Evolutionary conservation across 1,284 basidiomycete genomes (phyloP).

Genomic region (Phellopilus nigrolimitatus): DNA sequence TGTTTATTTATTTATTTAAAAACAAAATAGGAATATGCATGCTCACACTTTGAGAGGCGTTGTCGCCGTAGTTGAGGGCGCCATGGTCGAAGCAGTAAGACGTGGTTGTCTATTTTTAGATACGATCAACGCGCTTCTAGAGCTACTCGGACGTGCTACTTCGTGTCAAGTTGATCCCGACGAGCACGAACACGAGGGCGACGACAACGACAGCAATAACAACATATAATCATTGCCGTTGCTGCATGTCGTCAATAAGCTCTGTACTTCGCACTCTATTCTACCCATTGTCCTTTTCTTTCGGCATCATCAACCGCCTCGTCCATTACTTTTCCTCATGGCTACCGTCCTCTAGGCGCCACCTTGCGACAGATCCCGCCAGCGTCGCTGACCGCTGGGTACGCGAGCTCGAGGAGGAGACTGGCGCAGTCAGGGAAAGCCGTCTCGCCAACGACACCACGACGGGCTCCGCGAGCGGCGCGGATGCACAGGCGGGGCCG

Average conservation of each 20-base stretch:
- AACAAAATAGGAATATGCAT: neutral
- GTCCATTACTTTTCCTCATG: constrained; percentile 17
- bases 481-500: constrained; percentile 29
- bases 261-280: constrained; percentile 11
- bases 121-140: no score
- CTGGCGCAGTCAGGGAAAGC: constrained; percentile 60
- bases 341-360: constrained; percentile 3
- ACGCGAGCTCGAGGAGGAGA: constrained; percentile 73
- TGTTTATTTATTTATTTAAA: neutral
- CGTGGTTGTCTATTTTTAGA: no score
- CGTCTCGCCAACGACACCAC: constrained; percentile 28
- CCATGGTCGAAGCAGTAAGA: no score
- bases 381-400: constrained; percentile 69
- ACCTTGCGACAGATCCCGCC: constrained; percentile 33
- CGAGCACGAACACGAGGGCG: no score
- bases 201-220: no score
- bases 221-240: no score
- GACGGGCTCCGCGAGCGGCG: constrained; percentile 31
- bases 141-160: no score
- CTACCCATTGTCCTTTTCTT: constrained; percentile 16
- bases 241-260: constrained; percentile 11
- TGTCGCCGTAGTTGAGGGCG: no score
- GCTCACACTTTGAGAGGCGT: constrained; percentile 18
- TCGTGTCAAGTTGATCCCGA: no score
- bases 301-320: constrained; percentile 14